Evolutionary conservation across 75 land plant genomes (phyloP).

Genomic region (Pseudotsuga menziesii): DNA sequence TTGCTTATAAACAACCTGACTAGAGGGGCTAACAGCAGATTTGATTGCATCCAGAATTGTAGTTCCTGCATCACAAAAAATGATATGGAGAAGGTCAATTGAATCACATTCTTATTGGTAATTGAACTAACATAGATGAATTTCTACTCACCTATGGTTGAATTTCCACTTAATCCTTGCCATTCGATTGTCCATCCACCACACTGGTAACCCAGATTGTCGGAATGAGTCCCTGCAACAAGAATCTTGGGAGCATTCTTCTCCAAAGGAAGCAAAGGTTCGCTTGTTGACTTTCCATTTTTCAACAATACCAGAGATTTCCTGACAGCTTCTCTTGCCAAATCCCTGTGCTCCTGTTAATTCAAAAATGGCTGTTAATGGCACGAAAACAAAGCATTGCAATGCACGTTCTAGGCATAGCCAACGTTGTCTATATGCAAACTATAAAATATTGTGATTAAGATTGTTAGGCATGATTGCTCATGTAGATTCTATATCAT

Average conservation of each 20-base stretch:
- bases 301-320: constrained; percentile 48
- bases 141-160: constrained; percentile 16
- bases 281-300: constrained; percentile 30
- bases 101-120: neutral
- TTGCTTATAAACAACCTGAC: constrained; percentile 23
- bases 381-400: neutral
- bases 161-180: constrained; percentile 51
- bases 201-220: constrained; percentile 51
- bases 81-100: neutral
- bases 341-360: constrained; percentile 37
- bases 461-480: too few species aligned
- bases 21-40: constrained; percentile 23
- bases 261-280: constrained; percentile 43
- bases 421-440: too few species aligned
- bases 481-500: too few species aligned
- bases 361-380: neutral
- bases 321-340: constrained; percentile 56
- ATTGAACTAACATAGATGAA: neutral
- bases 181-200: constrained; percentile 63
- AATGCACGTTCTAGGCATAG: too few species aligned
- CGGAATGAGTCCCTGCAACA: constrained; percentile 52
- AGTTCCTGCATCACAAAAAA: constrained; percentile 16
- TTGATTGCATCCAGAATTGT: constrained; percentile 37
- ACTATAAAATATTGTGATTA: too few species aligned
- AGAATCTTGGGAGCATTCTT: constrained; percentile 45